A percentile compares a stretch with the other conserved stretches of the same genome.
These are phyloP conservation scores for Leucaena leucocephala DNA, from an alignment of 306 rosid species.

Conservation along the genomic window DNA sequence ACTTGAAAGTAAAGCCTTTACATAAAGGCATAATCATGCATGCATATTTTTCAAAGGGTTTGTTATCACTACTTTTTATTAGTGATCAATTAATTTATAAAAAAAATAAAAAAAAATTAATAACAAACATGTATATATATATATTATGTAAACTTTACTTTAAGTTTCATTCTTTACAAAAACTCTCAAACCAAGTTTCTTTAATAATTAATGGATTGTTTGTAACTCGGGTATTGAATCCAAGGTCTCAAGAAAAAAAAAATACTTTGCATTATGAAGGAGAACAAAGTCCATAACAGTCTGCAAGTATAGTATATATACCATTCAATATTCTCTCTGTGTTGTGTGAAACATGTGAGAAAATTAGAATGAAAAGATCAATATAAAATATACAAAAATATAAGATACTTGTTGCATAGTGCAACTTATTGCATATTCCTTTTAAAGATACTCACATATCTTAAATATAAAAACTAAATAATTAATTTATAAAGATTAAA, in stretches of 20 bases:
- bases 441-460: too few species aligned
- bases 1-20: conserved; percentile 23
- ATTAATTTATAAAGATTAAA: too few species aligned
- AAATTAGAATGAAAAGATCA: not conserved
- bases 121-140: not conserved
- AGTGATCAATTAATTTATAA: not conserved
- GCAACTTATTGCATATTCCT: not conserved
- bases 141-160: not conserved
- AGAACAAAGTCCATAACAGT: not conserved
- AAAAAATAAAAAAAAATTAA: not conserved
- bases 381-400: not conserved
- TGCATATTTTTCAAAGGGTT: not conserved
- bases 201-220: not conserved
- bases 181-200: conserved; percentile 16
- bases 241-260: not conserved
- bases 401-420: not conserved
- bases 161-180: not conserved
- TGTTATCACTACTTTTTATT: not conserved
- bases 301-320: not conserved
- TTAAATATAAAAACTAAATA: too few species aligned
- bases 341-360: not conserved
- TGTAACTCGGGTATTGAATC: not conserved
- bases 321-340: not conserved
- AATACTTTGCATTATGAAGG: not conserved
- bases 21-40: not conserved